These are phyloP conservation scores for Neopestalotiopsis sp. DNA, from an alignment of 2,329 filamentous ascomycete species.

Conservation along the genomic window DNA sequence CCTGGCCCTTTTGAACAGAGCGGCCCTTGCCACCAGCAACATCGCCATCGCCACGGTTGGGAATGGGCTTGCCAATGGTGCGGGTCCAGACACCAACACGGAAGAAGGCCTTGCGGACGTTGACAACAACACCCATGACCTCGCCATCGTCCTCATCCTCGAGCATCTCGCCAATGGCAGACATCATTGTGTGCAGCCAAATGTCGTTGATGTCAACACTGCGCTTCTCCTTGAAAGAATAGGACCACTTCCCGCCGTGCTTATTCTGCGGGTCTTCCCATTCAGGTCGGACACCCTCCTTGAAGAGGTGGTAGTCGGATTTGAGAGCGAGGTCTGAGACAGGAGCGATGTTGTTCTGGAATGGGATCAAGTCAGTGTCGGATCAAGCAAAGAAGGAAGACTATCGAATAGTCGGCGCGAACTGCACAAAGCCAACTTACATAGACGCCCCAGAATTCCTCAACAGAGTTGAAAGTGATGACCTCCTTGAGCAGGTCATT, in stretches of 20 bases:
- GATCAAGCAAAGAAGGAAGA: background rate
- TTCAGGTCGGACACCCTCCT: constrained; percentile 93
- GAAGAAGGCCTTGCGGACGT: constrained; percentile 98
- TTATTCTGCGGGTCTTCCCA: constrained; percentile 99
- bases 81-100: constrained; percentile 97
- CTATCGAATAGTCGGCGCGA: no score
- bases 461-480: constrained; percentile 97
- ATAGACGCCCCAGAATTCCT: constrained; percentile 99
- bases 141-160: constrained; percentile 95
- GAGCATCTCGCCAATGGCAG: constrained; percentile 95
- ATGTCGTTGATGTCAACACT: constrained; percentile 90
- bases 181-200: constrained; percentile 97
- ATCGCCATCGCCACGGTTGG: constrained; percentile 75
- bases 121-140: constrained; percentile 99
- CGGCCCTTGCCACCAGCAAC: constrained; percentile 79
- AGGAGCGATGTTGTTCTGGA: constrained; percentile 97
- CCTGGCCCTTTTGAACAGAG: constrained; percentile 80
- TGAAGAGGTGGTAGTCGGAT: constrained; percentile 99
- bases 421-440: constrained; percentile 60
- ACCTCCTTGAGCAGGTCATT: constrained; percentile 97
- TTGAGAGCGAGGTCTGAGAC: constrained; percentile 96
- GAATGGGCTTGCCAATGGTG: constrained; percentile 85
- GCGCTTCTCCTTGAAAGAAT: constrained; percentile 96
- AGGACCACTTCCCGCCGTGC: constrained; percentile 98
- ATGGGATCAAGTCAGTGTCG: constrained; percentile 15